Percentiles rank a stretch among this genome's conserved stretches.
Conservation (phyloP, 2,329 filamentous ascomycete genomes). For the Aspergillus tubingensis region DNA sequence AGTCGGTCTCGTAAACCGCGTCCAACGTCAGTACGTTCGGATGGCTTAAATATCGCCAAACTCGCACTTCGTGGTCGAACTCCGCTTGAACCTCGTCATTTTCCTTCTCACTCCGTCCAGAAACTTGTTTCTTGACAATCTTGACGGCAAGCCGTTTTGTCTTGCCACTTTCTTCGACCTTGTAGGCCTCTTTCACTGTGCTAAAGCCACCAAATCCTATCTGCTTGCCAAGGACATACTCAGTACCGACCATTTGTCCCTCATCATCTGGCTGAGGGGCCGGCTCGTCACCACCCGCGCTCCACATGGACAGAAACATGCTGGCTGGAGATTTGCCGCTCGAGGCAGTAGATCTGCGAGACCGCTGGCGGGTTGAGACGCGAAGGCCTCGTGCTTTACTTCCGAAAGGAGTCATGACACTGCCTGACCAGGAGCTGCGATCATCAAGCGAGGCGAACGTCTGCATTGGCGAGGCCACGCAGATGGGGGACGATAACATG, state of each 20-base stretch:
- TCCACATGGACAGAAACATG: conserved; percentile 59
- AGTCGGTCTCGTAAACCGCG: conserved; percentile 66
- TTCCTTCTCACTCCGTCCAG: conserved; percentile 58
- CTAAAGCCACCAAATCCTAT: conserved; percentile 69
- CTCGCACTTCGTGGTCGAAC: conserved; percentile 68
- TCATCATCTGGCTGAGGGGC: conserved; percentile 63
- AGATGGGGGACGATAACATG: conserved; percentile 41
- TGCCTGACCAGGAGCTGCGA: conserved; percentile 43
- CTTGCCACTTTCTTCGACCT: conserved; percentile 58
- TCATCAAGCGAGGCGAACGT: conserved; percentile 43
- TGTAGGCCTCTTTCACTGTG: conserved; percentile 66
- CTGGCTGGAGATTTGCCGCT: conserved; percentile 60
- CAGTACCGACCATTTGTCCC: conserved; percentile 65
- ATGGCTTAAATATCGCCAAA: conserved; percentile 67
- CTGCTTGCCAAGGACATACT: conserved; percentile 68
- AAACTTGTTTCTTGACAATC: conserved; percentile 63
- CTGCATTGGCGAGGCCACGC: conserved; percentile 40
- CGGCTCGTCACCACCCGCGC: conserved; percentile 40
- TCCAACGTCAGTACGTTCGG: conserved; percentile 63
- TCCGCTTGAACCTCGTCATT: conserved; percentile 67
- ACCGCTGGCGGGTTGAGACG: conserved; percentile 37
- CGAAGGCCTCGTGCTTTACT: conserved; percentile 41
- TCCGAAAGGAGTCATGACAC: conserved; percentile 33
- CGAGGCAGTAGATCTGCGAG: conserved; percentile 52
- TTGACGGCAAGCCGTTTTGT: conserved; percentile 63